Base-by-base conservation (phyloP, 345 rosid genomes). In the Hirschfeldia incana region DNA sequence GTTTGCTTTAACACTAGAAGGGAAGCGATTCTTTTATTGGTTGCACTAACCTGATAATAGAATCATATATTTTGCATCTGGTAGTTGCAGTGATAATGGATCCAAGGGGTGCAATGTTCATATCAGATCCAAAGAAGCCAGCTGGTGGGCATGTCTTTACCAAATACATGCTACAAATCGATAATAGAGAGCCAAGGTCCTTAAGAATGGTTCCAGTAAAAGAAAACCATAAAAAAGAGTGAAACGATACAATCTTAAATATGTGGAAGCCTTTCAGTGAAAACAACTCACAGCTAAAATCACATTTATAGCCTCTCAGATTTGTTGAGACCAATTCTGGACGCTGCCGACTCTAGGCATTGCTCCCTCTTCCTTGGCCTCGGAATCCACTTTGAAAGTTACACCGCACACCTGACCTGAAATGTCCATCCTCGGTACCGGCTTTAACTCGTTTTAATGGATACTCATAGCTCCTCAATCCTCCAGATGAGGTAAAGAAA, bases 101-200 rank as follows among this genome's bases (percentile, higher is more conserved):
- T 75, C 97, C 98, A 63, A 91, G 97, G 1, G 90, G 95, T 21
- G 98, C 95, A 49, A 80, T 94, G 69, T 92, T 92, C 89, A 85
- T 91, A 86, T 89, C 97, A 65, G 97, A 91, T 65, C 97, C 98
- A 55, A 89, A 87, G 85, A 89, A 94, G 77, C 98, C 97, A 34
- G 94, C 92, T 30, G 92, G 95, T 67, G 97, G 97, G 0, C 97
- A 94, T 74, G 95, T 94, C 42, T 92, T 78, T 66, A 28, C 61
- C 67, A 39, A 55, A 13, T 46, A 46, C 55, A 46, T 46, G 16
- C 55, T 4, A 16, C 16, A 46, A 46, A 12, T 55, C 63, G 21
- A 34, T 69, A 15, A 51, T 13, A 33, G 30, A 60, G 74, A 2
- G 49, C 34, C 13, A 32, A 4, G 60, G 69, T 44, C 36, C 67